phyloP scores from a whole-genome alignment of 2,329 filamentous ascomycete species.

The Pleurostoma richardsiae region DNA sequence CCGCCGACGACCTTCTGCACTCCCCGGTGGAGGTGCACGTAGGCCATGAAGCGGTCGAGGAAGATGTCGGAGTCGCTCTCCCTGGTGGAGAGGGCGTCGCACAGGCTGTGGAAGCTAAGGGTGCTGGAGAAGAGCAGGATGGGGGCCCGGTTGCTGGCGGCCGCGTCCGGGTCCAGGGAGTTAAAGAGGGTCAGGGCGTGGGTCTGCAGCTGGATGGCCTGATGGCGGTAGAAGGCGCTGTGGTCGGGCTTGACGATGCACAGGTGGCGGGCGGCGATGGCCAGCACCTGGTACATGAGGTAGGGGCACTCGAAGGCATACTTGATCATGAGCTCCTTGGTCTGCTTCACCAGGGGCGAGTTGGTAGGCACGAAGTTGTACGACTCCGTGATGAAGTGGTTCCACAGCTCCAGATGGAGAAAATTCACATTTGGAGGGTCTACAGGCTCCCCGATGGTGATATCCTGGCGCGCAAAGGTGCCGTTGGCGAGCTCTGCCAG shows the following conservation, averaged over 20 bases:
- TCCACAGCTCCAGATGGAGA: constrained; percentile 1
- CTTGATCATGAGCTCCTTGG: background rate
- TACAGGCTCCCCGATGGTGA: too few relatives aligned
- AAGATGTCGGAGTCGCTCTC: constrained; percentile 32
- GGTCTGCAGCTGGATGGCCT: constrained; percentile 39
- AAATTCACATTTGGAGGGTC: background rate
- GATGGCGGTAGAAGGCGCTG: constrained; percentile 21
- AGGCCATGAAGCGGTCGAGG: constrained; percentile 33
- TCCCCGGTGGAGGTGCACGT: constrained; percentile 35
- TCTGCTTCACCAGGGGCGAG: background rate
- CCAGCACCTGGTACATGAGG: constrained; percentile 1
- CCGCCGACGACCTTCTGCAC: constrained; percentile 29
- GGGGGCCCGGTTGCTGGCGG: constrained; percentile 27
- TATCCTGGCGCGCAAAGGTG: too few relatives aligned
- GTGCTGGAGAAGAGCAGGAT: constrained; percentile 38
- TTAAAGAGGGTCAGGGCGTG: constrained; percentile 33
- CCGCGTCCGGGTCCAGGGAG: constrained; percentile 21
- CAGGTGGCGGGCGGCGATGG: constrained; percentile 2
- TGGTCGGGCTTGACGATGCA: constrained; percentile 8
- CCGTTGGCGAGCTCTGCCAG: too few relatives aligned
- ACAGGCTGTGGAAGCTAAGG: constrained; percentile 41
- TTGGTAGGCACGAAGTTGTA: background rate
- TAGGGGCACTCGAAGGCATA: background rate
- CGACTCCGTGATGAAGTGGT: background rate
- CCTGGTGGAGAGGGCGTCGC: constrained; percentile 34